Base-by-base conservation (phyloP, 352 stramenopile species). In the Pythium guiyangense region DNA sequence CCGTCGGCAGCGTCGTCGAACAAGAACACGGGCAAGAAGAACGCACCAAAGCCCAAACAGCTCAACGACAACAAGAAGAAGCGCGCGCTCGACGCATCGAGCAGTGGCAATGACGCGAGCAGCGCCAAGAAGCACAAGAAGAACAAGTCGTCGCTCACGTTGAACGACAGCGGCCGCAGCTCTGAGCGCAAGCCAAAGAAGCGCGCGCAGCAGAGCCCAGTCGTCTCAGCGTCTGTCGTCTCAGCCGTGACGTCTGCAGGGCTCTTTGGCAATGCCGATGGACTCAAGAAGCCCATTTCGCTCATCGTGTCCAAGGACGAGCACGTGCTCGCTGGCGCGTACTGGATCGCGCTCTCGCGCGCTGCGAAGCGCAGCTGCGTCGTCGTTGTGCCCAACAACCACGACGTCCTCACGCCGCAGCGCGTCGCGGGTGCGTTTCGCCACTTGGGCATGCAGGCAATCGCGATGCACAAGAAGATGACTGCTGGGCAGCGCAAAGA, bases 391-490 rank as follows among this genome's bases (percentile, higher is more conserved):
- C 71, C 77, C 3, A 87, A 71, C 53, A 54, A 52, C 26, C 43
- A 64, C 15, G 37, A 49, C 34, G 52, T 56, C 31, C 40, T 60
- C 20, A 61, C 62, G n/a, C 62, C 72, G 35, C 57, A 73, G 43
- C 52, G 71, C 25, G 40, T 93, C 22, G 74, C 71, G 2, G 57
- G 55, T 2, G 73, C 77, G 20, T 53, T 89, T 29, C 78, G 78
- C 56, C 72, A 84, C 53, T 47, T 92, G 29, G 76, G 77, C 10
- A 70, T 85, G 53, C 71, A 86, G 45, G 67, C 74, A n/a, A 54
- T 87, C n/a, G 60, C 77, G 20, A 49, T 93, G 25, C 83, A 93
- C 60, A 66, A 64, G 54, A 91, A 91, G 58, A 91, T 90, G 73
- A 75, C 78, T 1, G 37, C 62, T 6, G 62, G 61, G 1, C 79